phyloP scores from a whole-genome alignment of 2,329 filamentous ascomycete species.

The Mycosphaerelloides madeirae region DNA sequence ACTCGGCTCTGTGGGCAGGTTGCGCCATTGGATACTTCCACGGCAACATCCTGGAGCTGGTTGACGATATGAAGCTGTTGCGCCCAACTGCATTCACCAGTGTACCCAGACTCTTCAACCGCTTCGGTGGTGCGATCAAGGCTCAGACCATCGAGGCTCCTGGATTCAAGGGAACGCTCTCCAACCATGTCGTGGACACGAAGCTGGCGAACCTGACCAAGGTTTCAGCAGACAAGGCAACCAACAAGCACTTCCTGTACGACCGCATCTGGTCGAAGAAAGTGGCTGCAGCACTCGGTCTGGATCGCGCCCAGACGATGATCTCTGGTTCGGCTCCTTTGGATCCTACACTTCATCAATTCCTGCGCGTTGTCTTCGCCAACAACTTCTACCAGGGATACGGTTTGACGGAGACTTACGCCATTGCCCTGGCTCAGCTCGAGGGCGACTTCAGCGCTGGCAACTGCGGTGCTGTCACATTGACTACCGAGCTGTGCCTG shows the following conservation, averaged over 20 bases:
- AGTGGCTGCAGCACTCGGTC: slow-evolving; percentile 74
- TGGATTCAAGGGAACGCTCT: slow-evolving; percentile 76
- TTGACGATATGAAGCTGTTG: slow-evolving; percentile 86
- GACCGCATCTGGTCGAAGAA: slow-evolving; percentile 89
- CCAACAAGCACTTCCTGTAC: slow-evolving; percentile 71
- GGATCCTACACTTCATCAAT: slow-evolving; percentile 81
- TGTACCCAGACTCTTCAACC: slow-evolving; percentile 86
- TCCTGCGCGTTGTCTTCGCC: slow-evolving; percentile 77
- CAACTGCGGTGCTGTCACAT: slow-evolving; percentile 72
- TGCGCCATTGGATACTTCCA: slow-evolving; percentile 86
- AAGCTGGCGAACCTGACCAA: slow-evolving; percentile 77
- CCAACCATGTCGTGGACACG: slow-evolving; percentile 69
- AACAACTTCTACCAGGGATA: slow-evolving; percentile 82
- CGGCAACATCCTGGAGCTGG: slow-evolving; percentile 77
- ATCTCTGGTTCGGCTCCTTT: slow-evolving; percentile 86
- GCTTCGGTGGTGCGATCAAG: slow-evolving; percentile 79
- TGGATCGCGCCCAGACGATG: slow-evolving; percentile 69
- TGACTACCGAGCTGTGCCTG: slow-evolving; percentile 69
- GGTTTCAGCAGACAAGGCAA: slow-evolving; percentile 60
- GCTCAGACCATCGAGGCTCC: slow-evolving; percentile 71
- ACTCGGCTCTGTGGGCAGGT: slow-evolving; percentile 66
- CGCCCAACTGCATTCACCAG: slow-evolving; percentile 79
- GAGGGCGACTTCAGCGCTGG: slow-evolving; percentile 67
- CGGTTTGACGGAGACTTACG: slow-evolving; percentile 90
- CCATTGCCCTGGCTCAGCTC: slow-evolving; percentile 66